Evolutionary conservation across 805 yeast species (phyloP).

Genomic region (Crinitomyces ghanaensis): DNA sequence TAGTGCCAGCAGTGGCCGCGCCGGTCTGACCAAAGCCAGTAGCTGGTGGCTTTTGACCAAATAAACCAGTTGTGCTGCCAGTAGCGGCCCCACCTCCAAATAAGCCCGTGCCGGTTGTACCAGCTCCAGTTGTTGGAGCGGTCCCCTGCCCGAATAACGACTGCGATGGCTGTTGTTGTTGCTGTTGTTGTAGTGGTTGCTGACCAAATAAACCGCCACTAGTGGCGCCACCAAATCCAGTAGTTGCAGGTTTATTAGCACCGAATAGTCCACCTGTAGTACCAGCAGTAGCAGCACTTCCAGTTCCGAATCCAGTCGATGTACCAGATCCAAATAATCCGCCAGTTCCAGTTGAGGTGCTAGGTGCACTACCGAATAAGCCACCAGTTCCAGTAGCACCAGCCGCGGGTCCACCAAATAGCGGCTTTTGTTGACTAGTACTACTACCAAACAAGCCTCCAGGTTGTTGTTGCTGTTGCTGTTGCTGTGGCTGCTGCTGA

Average conservation of each 20-base stretch:
- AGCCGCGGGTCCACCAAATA: background rate
- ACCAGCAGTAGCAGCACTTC: too few relatives aligned
- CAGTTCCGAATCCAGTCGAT: slow-evolving; percentile 4
- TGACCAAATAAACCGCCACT: slow-evolving; percentile 26
- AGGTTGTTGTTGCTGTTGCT: slow-evolving; percentile 2
- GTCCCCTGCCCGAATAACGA: too few relatives aligned
- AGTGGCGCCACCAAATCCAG: slow-evolving; percentile 11
- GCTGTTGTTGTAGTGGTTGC: slow-evolving; percentile 2
- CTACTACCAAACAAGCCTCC: too few relatives aligned
- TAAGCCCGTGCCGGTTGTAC: too few relatives aligned
- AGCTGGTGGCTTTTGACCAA: slow-evolving; percentile 1
- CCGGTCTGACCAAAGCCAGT: too few relatives aligned
- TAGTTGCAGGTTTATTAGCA: slow-evolving; percentile 9
- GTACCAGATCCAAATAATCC: too few relatives aligned
- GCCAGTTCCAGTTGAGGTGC: slow-evolving; percentile 2
- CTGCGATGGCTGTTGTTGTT: background rate
- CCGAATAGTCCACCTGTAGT: slow-evolving; percentile 13
- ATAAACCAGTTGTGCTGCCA: background rate
- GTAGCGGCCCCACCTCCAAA: too few relatives aligned
- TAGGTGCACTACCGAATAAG: slow-evolving; percentile 2
- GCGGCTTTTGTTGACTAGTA: too few relatives aligned
- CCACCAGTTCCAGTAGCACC: slow-evolving; percentile 1
- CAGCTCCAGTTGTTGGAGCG: too few relatives aligned
- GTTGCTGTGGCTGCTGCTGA: slow-evolving; percentile 5
- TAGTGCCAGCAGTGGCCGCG: too few relatives aligned